These are phyloP conservation scores for Aspergillus sp. DNA, from an alignment of 2,329 filamentous ascomycete species.

Conservation along the genomic window DNA sequence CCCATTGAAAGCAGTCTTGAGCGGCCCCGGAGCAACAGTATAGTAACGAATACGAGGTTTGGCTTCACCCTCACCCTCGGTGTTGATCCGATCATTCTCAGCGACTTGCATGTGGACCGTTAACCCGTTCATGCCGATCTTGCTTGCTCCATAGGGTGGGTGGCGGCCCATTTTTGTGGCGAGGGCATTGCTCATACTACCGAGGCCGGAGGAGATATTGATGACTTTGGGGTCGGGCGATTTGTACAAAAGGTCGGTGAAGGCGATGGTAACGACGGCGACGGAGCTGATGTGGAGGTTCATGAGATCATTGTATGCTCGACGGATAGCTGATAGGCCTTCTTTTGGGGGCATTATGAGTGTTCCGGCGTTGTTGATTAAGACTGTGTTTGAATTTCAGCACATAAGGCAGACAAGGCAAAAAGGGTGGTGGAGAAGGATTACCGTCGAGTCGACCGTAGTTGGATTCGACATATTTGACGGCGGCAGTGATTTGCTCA, in stretches of 20 bases:
- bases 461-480: slow-evolving; percentile 12
- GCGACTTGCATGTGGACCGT: slow-evolving; percentile 22
- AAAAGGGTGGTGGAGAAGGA: neutral
- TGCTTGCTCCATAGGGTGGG: slow-evolving; percentile 33
- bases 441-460: slow-evolving; percentile 23
- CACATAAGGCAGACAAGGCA: too few relatives aligned
- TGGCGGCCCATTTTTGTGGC: slow-evolving; percentile 14
- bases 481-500: slow-evolving; percentile 15
- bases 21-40: slow-evolving; percentile 14
- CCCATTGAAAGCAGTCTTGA: slow-evolving; percentile 22
- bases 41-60: slow-evolving; percentile 12
- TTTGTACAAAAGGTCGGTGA: slow-evolving; percentile 24
- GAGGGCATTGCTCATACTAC: slow-evolving; percentile 15
- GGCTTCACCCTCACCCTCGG: neutral
- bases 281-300: slow-evolving; percentile 44
- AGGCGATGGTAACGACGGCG: slow-evolving; percentile 27
- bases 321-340: slow-evolving; percentile 23
- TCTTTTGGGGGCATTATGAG: slow-evolving; percentile 15
- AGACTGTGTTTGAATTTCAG: slow-evolving; percentile 14
- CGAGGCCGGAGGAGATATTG: slow-evolving; percentile 28
- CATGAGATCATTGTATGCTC: slow-evolving; percentile 28
- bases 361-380: slow-evolving; percentile 40
- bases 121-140: slow-evolving; percentile 35
- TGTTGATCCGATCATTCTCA: slow-evolving; percentile 11
- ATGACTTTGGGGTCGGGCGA: slow-evolving; percentile 22